These are phyloP conservation scores for Suillus bovinus DNA, from an alignment of 768 basidiomycete genomes.

Conservation along the genomic window DNA sequence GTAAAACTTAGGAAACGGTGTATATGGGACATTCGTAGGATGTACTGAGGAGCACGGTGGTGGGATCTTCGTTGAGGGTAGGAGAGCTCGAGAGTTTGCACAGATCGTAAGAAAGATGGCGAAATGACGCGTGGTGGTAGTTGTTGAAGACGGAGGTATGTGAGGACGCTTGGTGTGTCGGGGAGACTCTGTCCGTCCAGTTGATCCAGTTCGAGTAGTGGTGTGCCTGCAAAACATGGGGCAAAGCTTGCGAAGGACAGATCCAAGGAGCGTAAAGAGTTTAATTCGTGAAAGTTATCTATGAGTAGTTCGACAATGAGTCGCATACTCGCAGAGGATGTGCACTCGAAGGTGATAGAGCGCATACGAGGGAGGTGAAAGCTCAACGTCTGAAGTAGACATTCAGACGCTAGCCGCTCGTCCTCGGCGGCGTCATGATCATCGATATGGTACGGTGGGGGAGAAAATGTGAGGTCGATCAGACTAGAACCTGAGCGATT, in stretches of 20 bases:
- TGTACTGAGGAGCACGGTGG: conserved; percentile 30
- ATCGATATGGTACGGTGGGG: conserved; percentile 16
- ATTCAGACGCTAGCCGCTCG: conserved; percentile 18
- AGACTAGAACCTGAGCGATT: conserved; percentile 35
- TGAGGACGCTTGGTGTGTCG: conserved; percentile 17
- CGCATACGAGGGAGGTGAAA: conserved; percentile 30
- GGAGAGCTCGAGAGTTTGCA: conserved; percentile 43
- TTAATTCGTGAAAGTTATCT: conserved; percentile 23
- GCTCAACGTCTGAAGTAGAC: conserved; percentile 26
- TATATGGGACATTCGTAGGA: conserved; percentile 42
- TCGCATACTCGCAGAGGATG: conserved; percentile 30
- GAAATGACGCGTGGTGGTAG: conserved; percentile 43
- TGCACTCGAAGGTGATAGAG: conserved; percentile 36
- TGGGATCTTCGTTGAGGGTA: conserved; percentile 35
- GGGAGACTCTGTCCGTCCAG: conserved; percentile 14
- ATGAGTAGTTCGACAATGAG: conserved; percentile 21
- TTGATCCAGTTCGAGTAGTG: conserved; percentile 23
- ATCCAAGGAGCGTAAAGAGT: conserved; percentile 25
- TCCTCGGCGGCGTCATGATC: conserved; percentile 18
- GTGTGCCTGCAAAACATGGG: conserved; percentile 29
- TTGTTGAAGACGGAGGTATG: conserved; percentile 42
- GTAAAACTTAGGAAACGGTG: conserved; percentile 37
- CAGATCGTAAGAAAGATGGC: conserved; percentile 36
- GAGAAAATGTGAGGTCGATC: conserved; percentile 38
- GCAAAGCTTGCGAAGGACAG: conserved; percentile 27